Base-by-base conservation (phyloP, 1,284 basidiomycete species). In the Inonotus hispidus region DNA sequence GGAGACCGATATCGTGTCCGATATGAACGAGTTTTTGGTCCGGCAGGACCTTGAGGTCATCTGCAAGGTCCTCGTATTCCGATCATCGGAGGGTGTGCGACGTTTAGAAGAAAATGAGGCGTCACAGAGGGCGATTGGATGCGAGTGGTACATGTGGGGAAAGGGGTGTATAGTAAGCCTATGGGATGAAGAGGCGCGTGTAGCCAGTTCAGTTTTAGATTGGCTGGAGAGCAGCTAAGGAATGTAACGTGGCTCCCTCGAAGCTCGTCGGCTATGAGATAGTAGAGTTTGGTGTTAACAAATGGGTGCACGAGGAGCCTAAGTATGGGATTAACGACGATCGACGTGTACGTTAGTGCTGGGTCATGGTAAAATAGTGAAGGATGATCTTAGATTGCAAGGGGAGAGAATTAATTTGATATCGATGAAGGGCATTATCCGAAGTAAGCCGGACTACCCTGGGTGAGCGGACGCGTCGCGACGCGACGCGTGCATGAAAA, bases 131-230 rank as follows among this genome's bases (percentile, higher is more conserved):
- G 23, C 37, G 35, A 16, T 27, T 25, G 27, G 38, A 59, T 47
- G 59, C 68, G 46, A 27, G 62, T 75, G 74, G 75, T 65, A 59
- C 60, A 59, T 46, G n/a, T 76, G 70, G 71, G 69, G 69, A 71
- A 62, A 65, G 47, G 70, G 66, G 29, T 75, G 72, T 47, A 68
- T 78, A 37, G 67, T 66, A 60, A 67, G 66, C 13, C 70, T 82
- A 49, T 77, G 78, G 75, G 65, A 66, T 29, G 85, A 82, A 68
- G 85, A 91, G 65, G 41, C 71, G 8, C 71, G 74, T 50, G 82
- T 90, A 16, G 81, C 84, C 6, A 64, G 61, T 27, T 77, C 71
- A 14, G 81, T 90, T 3, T 67, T 72, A 49, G 70, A 74, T 25
- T 37, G 27, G 29, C 45, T 62, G 25, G 39, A 25, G n/a, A 56